phyloP scores from a whole-genome alignment of 805 yeast species.

The Wickerhamiella azymoides region DNA sequence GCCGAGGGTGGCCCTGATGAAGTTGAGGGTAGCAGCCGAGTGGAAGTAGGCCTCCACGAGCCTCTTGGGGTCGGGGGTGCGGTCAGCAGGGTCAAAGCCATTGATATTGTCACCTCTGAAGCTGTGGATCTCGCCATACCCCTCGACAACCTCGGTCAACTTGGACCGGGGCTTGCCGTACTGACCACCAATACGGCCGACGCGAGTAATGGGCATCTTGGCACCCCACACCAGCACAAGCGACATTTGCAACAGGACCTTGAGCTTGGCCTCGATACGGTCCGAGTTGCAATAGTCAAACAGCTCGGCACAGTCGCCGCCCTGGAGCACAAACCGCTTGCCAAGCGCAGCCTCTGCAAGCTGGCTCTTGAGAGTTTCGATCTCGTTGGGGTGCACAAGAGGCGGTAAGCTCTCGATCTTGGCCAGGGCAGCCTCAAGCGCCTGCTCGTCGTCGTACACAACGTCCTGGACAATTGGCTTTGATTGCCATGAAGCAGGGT shows the following conservation, averaged over 20 bases:
- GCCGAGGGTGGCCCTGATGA: constrained; percentile 25
- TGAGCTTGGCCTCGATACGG: constrained; percentile 29
- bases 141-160: constrained; percentile 29
- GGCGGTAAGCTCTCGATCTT: constrained; percentile 32
- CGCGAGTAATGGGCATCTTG: constrained; percentile 28
- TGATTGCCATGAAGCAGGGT: constrained; percentile 30
- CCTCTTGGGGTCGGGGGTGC: constrained; percentile 30
- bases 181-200: constrained; percentile 33
- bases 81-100: constrained; percentile 28
- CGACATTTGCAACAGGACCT: constrained; percentile 31
- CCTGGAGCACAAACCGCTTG: constrained; percentile 31
- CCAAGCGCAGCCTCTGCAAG: constrained; percentile 31
- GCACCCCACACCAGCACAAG: constrained; percentile 33
- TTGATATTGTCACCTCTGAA: constrained; percentile 33
- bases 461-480: constrained; percentile 33
- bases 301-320: constrained; percentile 34
- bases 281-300: constrained; percentile 31
- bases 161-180: constrained; percentile 34
- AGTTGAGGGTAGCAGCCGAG: constrained; percentile 33
- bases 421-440: constrained; percentile 29
- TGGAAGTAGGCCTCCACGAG: constrained; percentile 32
- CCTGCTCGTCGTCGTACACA: constrained; percentile 27
- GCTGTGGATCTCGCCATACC: constrained; percentile 27
- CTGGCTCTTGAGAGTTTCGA: constrained; percentile 24
- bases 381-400: constrained; percentile 28